phyloP scores from a whole-genome alignment of 2,329 filamentous ascomycete genomes.

The Bipolaris cookei region DNA sequence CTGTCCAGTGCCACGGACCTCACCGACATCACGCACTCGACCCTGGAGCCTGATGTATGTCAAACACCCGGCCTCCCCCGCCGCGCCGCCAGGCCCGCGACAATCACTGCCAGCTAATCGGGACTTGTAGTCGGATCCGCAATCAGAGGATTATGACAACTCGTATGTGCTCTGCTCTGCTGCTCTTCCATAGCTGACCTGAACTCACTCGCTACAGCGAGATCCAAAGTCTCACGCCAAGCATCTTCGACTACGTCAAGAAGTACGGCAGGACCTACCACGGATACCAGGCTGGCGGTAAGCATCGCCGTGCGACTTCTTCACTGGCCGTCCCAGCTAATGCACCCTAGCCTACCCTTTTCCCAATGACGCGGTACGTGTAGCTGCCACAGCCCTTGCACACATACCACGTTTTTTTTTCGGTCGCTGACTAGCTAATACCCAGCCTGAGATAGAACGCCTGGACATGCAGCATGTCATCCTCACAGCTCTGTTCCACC shows the following conservation, averaged over 20 bases:
- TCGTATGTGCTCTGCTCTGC: conserved; percentile 33
- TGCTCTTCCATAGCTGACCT: neutral
- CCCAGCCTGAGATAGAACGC: conserved; percentile 48
- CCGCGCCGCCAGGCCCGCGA: conserved; percentile 10
- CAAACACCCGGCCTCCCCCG: conserved; percentile 12
- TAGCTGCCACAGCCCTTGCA: conserved; percentile 4
- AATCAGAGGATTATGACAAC: conserved; percentile 41
- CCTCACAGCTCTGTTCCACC: conserved; percentile 45
- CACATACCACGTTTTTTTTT: conserved; percentile 1
- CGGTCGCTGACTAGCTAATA: conserved; percentile 19
- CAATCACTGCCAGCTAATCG: conserved; percentile 22
- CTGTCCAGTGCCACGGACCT: conserved; percentile 31
- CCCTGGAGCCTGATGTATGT: conserved; percentile 28
- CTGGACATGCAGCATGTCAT: conserved; percentile 50
- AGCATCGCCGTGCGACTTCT: conserved; percentile 9
- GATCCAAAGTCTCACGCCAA: conserved; percentile 49
- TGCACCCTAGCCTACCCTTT: conserved; percentile 46
- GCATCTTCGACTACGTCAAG: conserved; percentile 49
- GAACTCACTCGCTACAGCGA: conserved; percentile 38
- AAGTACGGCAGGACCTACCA: conserved; percentile 53
- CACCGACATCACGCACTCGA: conserved; percentile 26
- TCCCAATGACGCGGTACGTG: conserved; percentile 47
- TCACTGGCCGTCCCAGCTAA: conserved; percentile 27
- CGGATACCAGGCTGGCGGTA: conserved; percentile 50
- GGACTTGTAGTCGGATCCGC: conserved; percentile 27